Conservation (phyloP, 257 asterid species). For the Sherardia arvensis region DNA sequence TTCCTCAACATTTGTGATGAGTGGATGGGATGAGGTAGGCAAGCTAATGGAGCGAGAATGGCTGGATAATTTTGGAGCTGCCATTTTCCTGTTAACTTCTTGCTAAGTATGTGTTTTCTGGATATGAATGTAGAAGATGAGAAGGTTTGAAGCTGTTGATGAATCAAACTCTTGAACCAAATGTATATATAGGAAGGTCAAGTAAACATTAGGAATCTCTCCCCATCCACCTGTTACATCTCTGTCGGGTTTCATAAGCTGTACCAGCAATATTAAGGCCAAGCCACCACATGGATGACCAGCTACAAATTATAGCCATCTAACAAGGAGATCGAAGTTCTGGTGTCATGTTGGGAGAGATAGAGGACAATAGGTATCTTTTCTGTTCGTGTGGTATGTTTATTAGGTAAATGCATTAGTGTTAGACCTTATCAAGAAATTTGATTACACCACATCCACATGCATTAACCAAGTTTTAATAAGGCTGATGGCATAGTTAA, state of each 20-base stretch:
- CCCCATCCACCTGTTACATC: not conserved
- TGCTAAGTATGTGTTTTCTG: not conserved
- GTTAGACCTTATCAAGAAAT: not conserved
- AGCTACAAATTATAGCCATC: too few species aligned
- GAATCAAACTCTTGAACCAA: not conserved
- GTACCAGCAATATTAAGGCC: not conserved
- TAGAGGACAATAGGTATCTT: constrained; percentile 5
- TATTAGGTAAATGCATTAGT: not conserved
- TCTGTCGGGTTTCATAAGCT: not conserved
- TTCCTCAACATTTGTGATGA: too few species aligned
- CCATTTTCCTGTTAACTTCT: constrained; percentile 15
- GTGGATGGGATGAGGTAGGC: too few species aligned
- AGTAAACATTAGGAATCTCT: constrained; percentile 9
- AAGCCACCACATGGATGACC: not conserved
- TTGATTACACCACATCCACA: not conserved
- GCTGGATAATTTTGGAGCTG: not conserved
- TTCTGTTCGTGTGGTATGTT: not conserved
- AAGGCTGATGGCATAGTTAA: not conserved
- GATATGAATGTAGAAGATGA: not conserved
- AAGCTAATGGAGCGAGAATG: too few species aligned
- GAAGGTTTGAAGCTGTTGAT: not conserved
- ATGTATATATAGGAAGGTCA: constrained; percentile 3
- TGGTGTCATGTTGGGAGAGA: not conserved
- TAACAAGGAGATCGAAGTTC: too few species aligned
- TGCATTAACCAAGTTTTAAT: too few species aligned